Evolutionary conservation across 192 early-diverging fungal genomes (phyloP).

Genomic region (Gamsiella multidivaricata): DNA sequence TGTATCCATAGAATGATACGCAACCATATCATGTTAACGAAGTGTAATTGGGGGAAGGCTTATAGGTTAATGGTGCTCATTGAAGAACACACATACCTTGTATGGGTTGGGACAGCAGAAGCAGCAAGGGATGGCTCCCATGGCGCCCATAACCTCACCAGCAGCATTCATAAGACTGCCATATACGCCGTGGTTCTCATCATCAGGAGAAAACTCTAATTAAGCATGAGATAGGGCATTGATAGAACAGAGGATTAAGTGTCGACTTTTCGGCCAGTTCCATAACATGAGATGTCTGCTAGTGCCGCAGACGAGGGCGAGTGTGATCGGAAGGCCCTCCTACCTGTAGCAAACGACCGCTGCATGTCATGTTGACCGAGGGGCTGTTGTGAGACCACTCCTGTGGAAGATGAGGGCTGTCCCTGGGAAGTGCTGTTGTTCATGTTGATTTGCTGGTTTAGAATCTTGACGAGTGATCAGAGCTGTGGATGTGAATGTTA

Average conservation of each 20-base stretch:
- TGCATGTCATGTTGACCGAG: slow-evolving; percentile 30
- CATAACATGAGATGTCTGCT: not conserved
- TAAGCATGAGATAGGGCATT: not conserved
- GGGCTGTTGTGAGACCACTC: slow-evolving; percentile 17
- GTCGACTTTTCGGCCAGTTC: not conserved
- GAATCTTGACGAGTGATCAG: no score
- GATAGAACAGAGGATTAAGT: not conserved
- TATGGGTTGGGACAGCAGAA: slow-evolving; percentile 73
- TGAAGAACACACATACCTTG: slow-evolving; percentile 48
- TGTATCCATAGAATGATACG: not conserved
- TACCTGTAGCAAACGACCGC: slow-evolving; percentile 31
- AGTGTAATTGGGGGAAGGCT: not conserved
- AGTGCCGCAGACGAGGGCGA: no score
- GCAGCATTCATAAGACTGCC: slow-evolving; percentile 59
- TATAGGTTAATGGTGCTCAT: not conserved
- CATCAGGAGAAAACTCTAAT: slow-evolving; percentile 37
- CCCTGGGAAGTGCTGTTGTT: not conserved
- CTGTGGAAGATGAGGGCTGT: not conserved
- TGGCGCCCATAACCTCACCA: slow-evolving; percentile 53
- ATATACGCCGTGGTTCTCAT: slow-evolving; percentile 57
- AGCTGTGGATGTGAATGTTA: no score
- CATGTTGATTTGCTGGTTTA: no score
- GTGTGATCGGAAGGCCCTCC: not conserved
- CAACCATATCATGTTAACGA: not conserved
- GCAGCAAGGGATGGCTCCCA: slow-evolving; percentile 61